Percentiles rank a stretch among this genome's conserved stretches.
Conservation (phyloP, 75 land plant genomes). For the Sequoiadendron giganteum region DNA sequence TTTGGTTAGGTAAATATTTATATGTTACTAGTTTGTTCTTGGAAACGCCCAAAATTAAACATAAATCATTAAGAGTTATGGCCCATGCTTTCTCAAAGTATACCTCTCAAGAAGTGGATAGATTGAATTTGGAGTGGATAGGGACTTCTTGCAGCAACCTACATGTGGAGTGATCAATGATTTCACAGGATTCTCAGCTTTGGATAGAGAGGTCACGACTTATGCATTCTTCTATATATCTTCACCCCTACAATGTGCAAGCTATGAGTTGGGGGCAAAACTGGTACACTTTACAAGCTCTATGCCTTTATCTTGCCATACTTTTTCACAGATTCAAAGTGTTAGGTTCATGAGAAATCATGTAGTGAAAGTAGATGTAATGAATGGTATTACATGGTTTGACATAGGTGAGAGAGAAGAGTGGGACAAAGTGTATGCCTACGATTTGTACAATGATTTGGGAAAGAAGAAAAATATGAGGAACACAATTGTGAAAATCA, state of each 20-base stretch:
- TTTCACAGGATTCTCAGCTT: neutral
- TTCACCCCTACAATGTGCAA: neutral
- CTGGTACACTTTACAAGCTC: neutral
- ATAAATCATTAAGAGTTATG: constrained; percentile 9
- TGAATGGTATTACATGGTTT: too few relatives aligned
- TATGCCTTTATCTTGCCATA: neutral
- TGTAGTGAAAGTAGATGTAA: too few relatives aligned
- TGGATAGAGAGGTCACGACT: neutral
- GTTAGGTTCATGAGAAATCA: too few relatives aligned
- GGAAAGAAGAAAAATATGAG: too few relatives aligned
- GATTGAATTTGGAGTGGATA: constrained; percentile 17
- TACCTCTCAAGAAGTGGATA: constrained; percentile 14
- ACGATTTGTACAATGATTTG: too few relatives aligned
- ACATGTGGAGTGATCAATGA: neutral
- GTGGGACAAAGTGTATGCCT: too few relatives aligned
- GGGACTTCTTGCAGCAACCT: constrained; percentile 9
- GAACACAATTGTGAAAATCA: too few relatives aligned
- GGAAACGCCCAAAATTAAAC: neutral
- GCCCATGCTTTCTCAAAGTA: constrained; percentile 3
- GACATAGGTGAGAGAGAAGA: too few relatives aligned
- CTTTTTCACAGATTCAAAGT: too few relatives aligned
- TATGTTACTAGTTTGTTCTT: too few relatives aligned
- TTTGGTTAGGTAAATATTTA: neutral
- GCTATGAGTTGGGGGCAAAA: neutral
- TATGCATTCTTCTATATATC: neutral